Percentiles rank a stretch among this genome's conserved stretches.
These are phyloP conservation scores for Symmetrospora coprosmae DNA, from an alignment of 768 basidiomycete species.

Conservation along the genomic window DNA sequence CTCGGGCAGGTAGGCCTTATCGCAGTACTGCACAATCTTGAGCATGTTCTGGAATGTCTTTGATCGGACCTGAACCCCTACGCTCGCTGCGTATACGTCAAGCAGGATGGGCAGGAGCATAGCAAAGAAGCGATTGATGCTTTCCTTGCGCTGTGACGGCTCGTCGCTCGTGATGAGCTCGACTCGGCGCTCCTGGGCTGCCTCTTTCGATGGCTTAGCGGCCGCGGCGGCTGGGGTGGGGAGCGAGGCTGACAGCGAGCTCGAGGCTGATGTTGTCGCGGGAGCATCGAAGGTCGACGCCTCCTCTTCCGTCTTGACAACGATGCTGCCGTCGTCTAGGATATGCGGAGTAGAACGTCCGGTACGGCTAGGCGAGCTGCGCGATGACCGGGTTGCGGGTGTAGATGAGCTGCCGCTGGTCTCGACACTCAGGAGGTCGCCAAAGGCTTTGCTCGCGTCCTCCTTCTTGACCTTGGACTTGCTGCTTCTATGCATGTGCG, in stretches of 20 bases:
- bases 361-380: not conserved
- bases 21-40: slow-evolving; percentile 81
- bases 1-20: slow-evolving; percentile 55
- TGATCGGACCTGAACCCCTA: slow-evolving; percentile 67
- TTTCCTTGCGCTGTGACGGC: slow-evolving; percentile 51
- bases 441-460: too few relatives aligned
- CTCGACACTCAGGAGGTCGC: not conserved
- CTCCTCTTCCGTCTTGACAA: slow-evolving; percentile 28
- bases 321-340: slow-evolving; percentile 33
- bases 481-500: slow-evolving; percentile 12
- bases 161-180: slow-evolving; percentile 45
- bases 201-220: slow-evolving; percentile 34
- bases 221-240: not conserved
- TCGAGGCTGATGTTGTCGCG: not conserved
- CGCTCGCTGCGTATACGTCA: slow-evolving; percentile 98
- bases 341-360: slow-evolving; percentile 29
- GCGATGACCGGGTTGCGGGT: not conserved
- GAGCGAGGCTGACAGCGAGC: not conserved
- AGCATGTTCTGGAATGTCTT: slow-evolving; percentile 76
- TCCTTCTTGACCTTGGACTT: slow-evolving; percentile 28
- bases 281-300: slow-evolving; percentile 20
- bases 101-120: slow-evolving; percentile 84
- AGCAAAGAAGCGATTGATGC: slow-evolving; percentile 71
- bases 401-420: slow-evolving; percentile 19
- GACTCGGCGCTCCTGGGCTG: slow-evolving; percentile 46